These are phyloP conservation scores for Dactylellina haptotyla DNA, from an alignment of 2,329 filamentous ascomycete species.

Conservation along the genomic window DNA sequence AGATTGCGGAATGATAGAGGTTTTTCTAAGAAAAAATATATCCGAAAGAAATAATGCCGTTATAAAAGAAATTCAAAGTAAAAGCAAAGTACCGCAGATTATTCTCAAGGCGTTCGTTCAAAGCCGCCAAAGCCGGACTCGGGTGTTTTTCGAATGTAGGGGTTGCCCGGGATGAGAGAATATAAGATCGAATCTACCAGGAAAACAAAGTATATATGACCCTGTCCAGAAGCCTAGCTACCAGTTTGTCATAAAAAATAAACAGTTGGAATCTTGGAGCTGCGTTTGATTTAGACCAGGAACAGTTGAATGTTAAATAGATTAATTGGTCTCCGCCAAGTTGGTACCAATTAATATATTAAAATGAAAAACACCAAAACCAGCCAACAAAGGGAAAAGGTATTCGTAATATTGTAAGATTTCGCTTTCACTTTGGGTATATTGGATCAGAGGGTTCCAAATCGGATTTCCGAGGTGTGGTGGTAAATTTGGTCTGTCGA, in stretches of 20 bases:
- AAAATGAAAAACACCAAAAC: conserved; percentile 29
- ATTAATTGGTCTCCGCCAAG: conserved; percentile 33
- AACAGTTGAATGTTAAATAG: conserved; percentile 47
- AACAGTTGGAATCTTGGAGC: conserved; percentile 7
- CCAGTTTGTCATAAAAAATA: conserved; percentile 5
- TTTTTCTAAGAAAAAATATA: no score
- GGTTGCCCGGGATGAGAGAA: conserved; percentile 9
- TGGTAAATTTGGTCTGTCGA: conserved; percentile 19
- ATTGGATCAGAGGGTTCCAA: background rate
- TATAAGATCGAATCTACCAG: conserved; percentile 3
- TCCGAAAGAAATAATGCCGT: no score
- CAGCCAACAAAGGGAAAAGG: conserved; percentile 1
- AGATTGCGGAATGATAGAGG: no score
- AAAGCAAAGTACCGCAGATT: no score
- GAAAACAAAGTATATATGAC: conserved; percentile 13
- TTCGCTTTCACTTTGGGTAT: background rate
- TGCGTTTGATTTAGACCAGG: conserved; percentile 32
- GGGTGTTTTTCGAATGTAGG: background rate
- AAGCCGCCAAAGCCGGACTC: no score
- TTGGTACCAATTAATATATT: conserved; percentile 41
- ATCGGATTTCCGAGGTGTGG: conserved; percentile 21
- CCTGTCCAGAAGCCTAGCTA: conserved; percentile 31
- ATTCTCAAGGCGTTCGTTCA: background rate
- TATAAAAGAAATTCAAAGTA: no score
- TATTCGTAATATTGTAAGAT: conserved; percentile 16